Percentiles rank a stretch among this genome's conserved stretches.
phyloP scores from a whole-genome alignment of 2,329 filamentous ascomycete genomes.

The Alternaria sp. region DNA sequence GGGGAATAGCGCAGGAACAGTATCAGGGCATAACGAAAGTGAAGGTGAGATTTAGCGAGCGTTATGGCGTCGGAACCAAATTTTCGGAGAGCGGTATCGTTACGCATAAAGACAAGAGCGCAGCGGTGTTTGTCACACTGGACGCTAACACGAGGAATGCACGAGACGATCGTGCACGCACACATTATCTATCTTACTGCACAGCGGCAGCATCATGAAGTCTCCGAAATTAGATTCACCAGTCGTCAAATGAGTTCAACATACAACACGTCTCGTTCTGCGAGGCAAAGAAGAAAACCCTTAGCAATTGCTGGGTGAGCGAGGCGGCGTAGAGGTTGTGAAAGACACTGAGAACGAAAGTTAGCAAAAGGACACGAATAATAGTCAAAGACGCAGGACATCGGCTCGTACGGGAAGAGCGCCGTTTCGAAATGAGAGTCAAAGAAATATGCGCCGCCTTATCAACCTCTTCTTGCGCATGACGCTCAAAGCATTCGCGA shows the following conservation, averaged over 20 bases:
- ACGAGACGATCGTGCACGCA: neutral
- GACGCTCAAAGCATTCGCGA: neutral
- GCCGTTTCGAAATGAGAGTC: neutral
- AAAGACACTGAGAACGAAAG: neutral
- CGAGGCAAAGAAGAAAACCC: no score
- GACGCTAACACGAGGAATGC: neutral
- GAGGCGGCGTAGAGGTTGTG: neutral
- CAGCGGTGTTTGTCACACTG: neutral
- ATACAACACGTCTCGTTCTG: neutral
- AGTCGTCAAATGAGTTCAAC: neutral
- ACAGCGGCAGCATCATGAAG: neutral
- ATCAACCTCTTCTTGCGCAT: neutral
- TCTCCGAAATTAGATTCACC: neutral
- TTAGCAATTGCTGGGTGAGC: neutral
- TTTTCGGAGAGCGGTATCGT: neutral
- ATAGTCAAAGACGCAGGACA: neutral
- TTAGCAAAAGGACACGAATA: neutral
- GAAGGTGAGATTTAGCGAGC: neutral
- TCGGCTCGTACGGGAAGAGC: neutral
- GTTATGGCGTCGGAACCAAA: neutral
- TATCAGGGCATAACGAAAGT: neutral
- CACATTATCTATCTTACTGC: neutral
- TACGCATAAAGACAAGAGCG: neutral
- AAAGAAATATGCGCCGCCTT: neutral
- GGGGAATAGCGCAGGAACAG: constrained; percentile 29